phyloP scores from a whole-genome alignment of 768 basidiomycete species.

The Mycena metata region DNA sequence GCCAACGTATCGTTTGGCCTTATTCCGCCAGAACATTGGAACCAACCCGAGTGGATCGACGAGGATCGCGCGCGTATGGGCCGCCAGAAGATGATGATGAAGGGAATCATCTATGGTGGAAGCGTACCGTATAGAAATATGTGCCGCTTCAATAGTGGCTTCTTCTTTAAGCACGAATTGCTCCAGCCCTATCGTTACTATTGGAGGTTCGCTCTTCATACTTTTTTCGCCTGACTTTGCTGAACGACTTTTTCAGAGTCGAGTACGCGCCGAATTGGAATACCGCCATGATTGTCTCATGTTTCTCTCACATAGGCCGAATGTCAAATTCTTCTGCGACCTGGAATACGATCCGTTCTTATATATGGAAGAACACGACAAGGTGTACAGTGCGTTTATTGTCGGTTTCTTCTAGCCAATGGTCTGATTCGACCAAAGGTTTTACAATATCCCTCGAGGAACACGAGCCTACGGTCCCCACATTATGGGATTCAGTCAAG shows the following conservation, averaged over 20 bases:
- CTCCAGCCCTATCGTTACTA: conserved; percentile 79
- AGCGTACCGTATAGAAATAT: conserved; percentile 69
- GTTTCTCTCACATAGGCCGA: conserved; percentile 52
- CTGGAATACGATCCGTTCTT: conserved; percentile 75
- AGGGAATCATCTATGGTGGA: conserved; percentile 59
- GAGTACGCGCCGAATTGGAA: too few species aligned
- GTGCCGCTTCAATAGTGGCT: conserved; percentile 81
- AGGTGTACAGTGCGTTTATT: conserved; percentile 59
- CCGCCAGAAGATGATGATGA: conserved; percentile 72
- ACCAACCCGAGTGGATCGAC: conserved; percentile 80
- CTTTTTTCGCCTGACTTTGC: neutral
- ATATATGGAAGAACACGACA: conserved; percentile 77
- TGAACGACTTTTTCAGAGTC: neutral
- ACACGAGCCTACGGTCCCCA: conserved; percentile 79
- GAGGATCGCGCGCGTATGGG: conserved; percentile 70
- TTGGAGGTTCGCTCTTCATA: conserved; percentile 69
- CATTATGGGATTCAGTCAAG: conserved; percentile 79
- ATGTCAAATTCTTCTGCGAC: conserved; percentile 83
- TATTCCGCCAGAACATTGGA: conserved; percentile 73
- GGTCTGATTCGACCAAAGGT: conserved; percentile 40
- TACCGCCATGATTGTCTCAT: too few species aligned
- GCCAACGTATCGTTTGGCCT: conserved; percentile 61
- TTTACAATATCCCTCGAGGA: conserved; percentile 85
- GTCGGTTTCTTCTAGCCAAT: too few species aligned
- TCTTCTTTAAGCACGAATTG: conserved; percentile 82